Evolutionary conservation across 1,284 basidiomycete genomes (phyloP), one percentile per base, ranked within the genome.

Genomic region (Psilocybe mexicana): DNA sequence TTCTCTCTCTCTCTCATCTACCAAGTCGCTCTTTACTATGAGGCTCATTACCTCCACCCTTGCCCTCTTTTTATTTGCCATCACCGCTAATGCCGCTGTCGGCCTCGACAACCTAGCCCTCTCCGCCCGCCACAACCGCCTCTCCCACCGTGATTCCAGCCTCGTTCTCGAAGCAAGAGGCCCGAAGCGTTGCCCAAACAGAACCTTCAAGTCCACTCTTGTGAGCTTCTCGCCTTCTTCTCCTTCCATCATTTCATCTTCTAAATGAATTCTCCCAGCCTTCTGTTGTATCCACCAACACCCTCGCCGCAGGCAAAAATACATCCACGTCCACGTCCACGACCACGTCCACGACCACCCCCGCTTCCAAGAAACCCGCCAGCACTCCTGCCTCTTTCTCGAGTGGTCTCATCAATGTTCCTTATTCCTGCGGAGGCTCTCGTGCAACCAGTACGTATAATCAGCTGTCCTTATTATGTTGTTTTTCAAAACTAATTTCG

Each of bases 381-480:
- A 48, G 46, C 30, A 49, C 50, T 6, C 49, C 46, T 23, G 38
- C 43, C 50, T 42, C 24, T 36, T 40, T 12, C 26, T 24, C 57
- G 40, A 55, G 52, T 12, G 63, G 66, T 43, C 43, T 62, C 30
- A 65, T 67, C 18, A 66, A 67, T 38, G 44, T 73, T 38, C 61
- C 66, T n/a, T 70, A 71, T 52, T 59, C 53, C 42, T 79, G 82
- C 61, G 81, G 79, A 36, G 54, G 62, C 50, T 76, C 69, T 60
- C 74, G 81, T 61, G 80, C 83, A 46, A 79, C 78, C 1, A 65
- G 83, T 84, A 63, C 45, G 79, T 69, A 35, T 35, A 28, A 25
- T 46, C 55, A 52, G 10, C 45, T 24, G 26, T 6, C 24, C n/a
- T 46, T 18, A 18, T 33, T 38, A 36, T 43, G 48, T 23, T 12